Base-by-base conservation (phyloP, 495 filamentous ascomycete genomes). In the Lophiotrema nucula region DNA sequence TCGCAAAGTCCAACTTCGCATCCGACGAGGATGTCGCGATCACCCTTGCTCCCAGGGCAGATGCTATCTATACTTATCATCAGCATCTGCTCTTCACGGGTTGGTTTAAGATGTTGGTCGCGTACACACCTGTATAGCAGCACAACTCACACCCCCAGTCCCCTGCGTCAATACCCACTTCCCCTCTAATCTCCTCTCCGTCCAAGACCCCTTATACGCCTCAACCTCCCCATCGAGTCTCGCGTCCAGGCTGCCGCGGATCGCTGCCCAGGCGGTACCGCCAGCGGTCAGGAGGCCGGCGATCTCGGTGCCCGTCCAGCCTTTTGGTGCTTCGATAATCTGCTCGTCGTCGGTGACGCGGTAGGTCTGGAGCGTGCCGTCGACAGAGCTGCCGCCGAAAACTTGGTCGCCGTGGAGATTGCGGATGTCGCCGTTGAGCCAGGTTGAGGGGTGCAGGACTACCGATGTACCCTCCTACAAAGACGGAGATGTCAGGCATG, bases 71-170 rank as follows among this genome's bases (percentile, higher is more conserved):
- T 19, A 8, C 18, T 12, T 21, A 33, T 33, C 23, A 44, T 12
- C 53, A 13, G 13, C 38, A 45, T 22, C 16, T 33, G 11, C 26
- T 48, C 53, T 24, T n/a, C n/a, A n/a, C n/a, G n/a, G n/a, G n/a
- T n/a, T n/a, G n/a, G n/a, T n/a, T n/a, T n/a, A n/a, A n/a, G n/a
- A n/a, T n/a, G n/a, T n/a, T n/a, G n/a, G n/a, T n/a, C n/a, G n/a
- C n/a, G n/a, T 15, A 21, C 19, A 21, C 16, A 62, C 46, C 47
- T 57, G 60, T 6, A 72, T 53, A 3, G 54, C 71, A 22, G 64
- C 66, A 24, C 67, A 65, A 2, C 66, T 62, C 12, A 72, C 68
- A 6, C 72, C 73, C 1, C 73, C 73, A 2, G 73, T 76, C 2
- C 72, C 72, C 62, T 69, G 69, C 5, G 69, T 39, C 19, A 76